Evolutionary conservation across 139 green algal genomes (phyloP).

Genomic region (Volvox reticuliferus): DNA sequence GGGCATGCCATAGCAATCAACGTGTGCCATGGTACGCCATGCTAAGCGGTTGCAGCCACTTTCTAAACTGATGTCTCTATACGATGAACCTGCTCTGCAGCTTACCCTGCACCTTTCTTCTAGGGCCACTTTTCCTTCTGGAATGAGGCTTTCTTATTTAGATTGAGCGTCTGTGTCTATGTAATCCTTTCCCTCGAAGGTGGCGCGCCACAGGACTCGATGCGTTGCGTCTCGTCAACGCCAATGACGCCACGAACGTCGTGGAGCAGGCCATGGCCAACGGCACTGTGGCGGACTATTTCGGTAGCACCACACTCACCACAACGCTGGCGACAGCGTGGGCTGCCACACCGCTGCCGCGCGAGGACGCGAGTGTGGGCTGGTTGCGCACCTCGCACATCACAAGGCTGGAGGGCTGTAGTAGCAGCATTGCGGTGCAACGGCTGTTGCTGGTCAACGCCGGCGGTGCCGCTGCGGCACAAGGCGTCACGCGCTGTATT

Average conservation of each 20-base stretch:
- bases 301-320: background rate
- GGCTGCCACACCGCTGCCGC: constrained; percentile 13
- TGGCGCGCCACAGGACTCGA: constrained; percentile 1
- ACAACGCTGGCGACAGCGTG: background rate
- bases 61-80: no score
- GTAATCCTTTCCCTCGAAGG: background rate
- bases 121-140: no score
- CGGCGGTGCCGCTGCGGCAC: background rate
- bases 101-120: no score
- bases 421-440: background rate
- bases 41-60: no score
- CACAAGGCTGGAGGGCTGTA: constrained; percentile 32
- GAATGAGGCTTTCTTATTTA: no score
- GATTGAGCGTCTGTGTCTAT: no score
- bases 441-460: constrained; percentile 11
- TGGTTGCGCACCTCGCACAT: constrained; percentile 17
- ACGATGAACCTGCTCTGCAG: no score
- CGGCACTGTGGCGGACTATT: background rate
- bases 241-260: background rate
- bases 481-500: constrained; percentile 25
- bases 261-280: constrained; percentile 1
- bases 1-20: no score
- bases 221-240: background rate
- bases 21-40: no score
- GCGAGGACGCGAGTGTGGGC: background rate